Conservation (phyloP, 129 eudicot genomes). For the Escallonia rubra region DNA sequence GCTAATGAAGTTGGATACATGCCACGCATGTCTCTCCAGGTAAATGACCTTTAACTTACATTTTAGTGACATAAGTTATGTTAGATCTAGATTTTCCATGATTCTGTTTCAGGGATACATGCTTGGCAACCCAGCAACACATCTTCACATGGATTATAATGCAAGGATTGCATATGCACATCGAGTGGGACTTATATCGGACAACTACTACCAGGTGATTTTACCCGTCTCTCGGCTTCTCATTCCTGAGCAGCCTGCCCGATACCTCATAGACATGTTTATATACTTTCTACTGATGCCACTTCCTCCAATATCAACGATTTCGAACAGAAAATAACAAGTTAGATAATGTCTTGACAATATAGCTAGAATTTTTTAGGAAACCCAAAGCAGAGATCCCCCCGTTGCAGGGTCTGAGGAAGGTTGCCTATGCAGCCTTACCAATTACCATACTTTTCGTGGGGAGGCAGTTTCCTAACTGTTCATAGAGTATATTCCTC, state of each 20-base stretch:
- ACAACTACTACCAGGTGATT: conserved; percentile 30
- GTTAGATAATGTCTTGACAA: neutral
- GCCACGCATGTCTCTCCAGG: conserved; percentile 28
- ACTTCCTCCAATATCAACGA: neutral
- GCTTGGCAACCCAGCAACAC: conserved; percentile 26
- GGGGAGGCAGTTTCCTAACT: too few relatives aligned
- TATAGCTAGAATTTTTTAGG: too few relatives aligned
- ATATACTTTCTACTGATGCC: neutral
- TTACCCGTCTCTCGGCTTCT: neutral
- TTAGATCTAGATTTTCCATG: neutral
- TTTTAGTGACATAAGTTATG: neutral
- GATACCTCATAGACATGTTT: neutral
- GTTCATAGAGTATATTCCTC: neutral
- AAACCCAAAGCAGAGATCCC: neutral
- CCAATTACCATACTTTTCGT: too few relatives aligned
- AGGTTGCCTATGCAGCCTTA: too few relatives aligned
- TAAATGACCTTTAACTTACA: neutral
- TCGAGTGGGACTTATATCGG: conserved; percentile 28
- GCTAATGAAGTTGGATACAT: conserved; percentile 31
- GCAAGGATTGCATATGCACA: conserved; percentile 25
- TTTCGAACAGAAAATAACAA: neutral
- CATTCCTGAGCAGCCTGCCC: neutral
- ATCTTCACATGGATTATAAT: neutral
- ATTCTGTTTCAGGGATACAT: conserved; percentile 23
- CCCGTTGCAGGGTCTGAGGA: too few relatives aligned